These are phyloP conservation scores for Piper longum DNA, from an alignment of 164 flowering plant species.

Conservation along the genomic window DNA sequence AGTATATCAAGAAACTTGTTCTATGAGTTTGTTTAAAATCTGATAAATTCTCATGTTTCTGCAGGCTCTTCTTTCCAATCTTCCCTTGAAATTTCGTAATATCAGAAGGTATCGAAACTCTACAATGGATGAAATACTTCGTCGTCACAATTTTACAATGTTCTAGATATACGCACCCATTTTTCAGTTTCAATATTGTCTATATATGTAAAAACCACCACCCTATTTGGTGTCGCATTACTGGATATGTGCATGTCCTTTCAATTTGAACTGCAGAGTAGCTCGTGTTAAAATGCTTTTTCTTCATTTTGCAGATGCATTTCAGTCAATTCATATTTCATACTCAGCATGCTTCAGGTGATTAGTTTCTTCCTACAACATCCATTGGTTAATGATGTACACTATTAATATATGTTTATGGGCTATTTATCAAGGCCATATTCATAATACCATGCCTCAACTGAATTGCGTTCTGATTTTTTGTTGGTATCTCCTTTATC, in stretches of 20 bases:
- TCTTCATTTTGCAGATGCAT: constrained; percentile 66
- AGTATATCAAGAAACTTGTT: neutral
- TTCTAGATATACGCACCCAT: neutral
- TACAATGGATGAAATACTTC: neutral
- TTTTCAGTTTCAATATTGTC: neutral
- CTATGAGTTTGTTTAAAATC: neutral
- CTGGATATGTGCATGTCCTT: neutral
- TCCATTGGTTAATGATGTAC: neutral
- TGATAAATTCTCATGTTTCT: constrained; percentile 8
- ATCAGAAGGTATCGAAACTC: constrained; percentile 44
- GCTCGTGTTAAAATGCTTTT: neutral
- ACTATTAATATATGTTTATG: neutral
- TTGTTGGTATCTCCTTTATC: neutral
- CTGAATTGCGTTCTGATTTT: neutral
- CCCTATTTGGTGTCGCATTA: too few relatives aligned
- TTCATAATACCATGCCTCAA: neutral
- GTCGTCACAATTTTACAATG: neutral
- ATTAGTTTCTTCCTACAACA: neutral
- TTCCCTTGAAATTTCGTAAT: constrained; percentile 47
- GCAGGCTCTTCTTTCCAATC: constrained; percentile 70
- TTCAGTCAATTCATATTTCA: constrained; percentile 53
- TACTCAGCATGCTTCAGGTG: constrained; percentile 90
- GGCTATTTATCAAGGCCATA: neutral
- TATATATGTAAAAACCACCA: neutral
- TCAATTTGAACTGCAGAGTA: neutral